Evolutionary conservation across 1,139 yeast genomes (phyloP).

Genomic region (Pneumocystis wakefieldiae): DNA sequence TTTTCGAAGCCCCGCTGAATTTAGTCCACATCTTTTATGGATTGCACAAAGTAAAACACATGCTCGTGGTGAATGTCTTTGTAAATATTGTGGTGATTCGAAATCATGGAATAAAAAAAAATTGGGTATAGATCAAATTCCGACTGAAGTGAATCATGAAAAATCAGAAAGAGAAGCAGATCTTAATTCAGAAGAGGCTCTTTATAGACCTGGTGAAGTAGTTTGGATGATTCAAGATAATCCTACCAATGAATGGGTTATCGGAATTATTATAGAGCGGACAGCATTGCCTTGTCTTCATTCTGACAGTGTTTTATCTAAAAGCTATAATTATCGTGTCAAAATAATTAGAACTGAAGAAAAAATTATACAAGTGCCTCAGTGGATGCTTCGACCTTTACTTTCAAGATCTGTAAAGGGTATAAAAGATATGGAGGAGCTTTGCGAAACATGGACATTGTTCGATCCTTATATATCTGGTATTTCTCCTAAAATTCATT

Average conservation of each 20-base stretch:
- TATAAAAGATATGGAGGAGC: not conserved
- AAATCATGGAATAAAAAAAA: constrained; percentile 1
- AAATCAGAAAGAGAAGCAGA: constrained; percentile 4
- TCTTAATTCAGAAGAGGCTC: constrained; percentile 1
- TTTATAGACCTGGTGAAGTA: constrained; percentile 5
- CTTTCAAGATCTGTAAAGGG: not conserved
- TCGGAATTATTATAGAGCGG: constrained; percentile 1
- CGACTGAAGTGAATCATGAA: not conserved
- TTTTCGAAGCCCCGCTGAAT: constrained; percentile 12
- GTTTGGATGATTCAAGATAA: constrained; percentile 5
- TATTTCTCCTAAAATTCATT: not conserved
- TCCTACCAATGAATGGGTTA: not conserved
- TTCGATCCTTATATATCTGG: not conserved
- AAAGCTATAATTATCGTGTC: constrained; percentile 2
- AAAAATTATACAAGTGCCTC: constrained; percentile 1
- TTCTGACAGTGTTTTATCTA: constrained; percentile 3
- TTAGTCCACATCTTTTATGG: constrained; percentile 13
- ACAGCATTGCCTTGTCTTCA: not conserved
- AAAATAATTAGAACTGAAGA: not conserved
- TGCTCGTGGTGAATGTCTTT: not conserved
- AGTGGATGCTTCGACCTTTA: constrained; percentile 5
- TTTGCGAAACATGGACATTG: not conserved
- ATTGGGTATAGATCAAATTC: not conserved
- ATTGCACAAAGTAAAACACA: constrained; percentile 3
- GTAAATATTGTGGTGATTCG: not conserved